These are phyloP conservation scores for Nymphaea thermarum DNA, from an alignment of 164 flowering plant genomes.

Conservation along the genomic window DNA sequence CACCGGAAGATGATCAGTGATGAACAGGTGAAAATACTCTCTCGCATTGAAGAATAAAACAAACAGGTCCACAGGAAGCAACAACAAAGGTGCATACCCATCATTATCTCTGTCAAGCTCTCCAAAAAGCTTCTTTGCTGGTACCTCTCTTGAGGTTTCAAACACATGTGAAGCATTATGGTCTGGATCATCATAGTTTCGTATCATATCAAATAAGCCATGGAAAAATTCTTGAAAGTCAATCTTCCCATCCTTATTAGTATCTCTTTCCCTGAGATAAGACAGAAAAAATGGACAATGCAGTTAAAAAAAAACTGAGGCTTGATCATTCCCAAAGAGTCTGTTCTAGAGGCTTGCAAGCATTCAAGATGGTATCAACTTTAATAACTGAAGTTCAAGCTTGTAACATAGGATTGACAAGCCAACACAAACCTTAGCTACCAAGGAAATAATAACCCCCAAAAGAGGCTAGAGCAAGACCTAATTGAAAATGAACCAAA, in stretches of 20 bases:
- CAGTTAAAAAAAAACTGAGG: too few species aligned
- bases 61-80: too few species aligned
- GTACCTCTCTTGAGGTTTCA: slow-evolving; percentile 48
- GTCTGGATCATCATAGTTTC: slow-evolving; percentile 66
- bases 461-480: too few species aligned
- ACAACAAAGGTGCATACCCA: slow-evolving; percentile 31
- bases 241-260: slow-evolving; percentile 84
- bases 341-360: too few species aligned
- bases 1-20: background rate
- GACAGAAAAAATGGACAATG: too few species aligned
- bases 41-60: too few species aligned
- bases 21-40: background rate
- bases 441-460: too few species aligned
- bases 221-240: slow-evolving; percentile 87
- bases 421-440: too few species aligned
- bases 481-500: background rate
- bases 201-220: slow-evolving; percentile 87
- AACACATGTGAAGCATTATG: slow-evolving; percentile 42
- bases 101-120: slow-evolving; percentile 86
- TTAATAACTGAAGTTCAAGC: too few species aligned
- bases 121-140: slow-evolving; percentile 57
- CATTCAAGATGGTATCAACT: too few species aligned
- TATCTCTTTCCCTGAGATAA: slow-evolving; percentile 67
- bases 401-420: too few species aligned
- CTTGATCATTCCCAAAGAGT: too few species aligned